Evolutionary conservation across 164 flowering plant species (phyloP).

Genomic region (Nelumbo lutea): DNA sequence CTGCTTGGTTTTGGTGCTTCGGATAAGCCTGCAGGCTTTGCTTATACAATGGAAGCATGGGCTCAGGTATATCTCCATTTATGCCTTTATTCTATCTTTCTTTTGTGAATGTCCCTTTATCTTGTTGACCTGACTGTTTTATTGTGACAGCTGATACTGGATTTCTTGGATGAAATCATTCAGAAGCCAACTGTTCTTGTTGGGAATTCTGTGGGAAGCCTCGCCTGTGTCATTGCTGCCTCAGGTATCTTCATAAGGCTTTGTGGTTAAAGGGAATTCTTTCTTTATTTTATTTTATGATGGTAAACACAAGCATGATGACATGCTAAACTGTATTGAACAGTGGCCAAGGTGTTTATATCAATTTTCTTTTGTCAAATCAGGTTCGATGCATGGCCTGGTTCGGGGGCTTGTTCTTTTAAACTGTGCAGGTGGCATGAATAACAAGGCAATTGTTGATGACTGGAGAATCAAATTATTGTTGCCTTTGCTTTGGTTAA

Average conservation of each 20-base stretch:
- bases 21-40: constrained; percentile 72
- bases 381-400: constrained; percentile 40
- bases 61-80: constrained; percentile 47
- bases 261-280: not conserved
- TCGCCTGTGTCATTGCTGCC: constrained; percentile 91
- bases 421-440: constrained; percentile 97
- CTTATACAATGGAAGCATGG: constrained; percentile 88
- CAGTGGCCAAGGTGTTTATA: not conserved
- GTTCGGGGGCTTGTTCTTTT: constrained; percentile 76
- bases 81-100: not conserved
- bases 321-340: not conserved
- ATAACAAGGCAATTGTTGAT: constrained; percentile 94
- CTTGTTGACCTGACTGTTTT: constrained; percentile 2
- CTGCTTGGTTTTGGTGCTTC: constrained; percentile 91
- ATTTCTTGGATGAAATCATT: constrained; percentile 69
- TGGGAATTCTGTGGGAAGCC: constrained; percentile 95
- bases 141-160: constrained; percentile 60
- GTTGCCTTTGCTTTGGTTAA: constrained; percentile 70
- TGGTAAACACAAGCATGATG: not conserved
- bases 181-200: constrained; percentile 71
- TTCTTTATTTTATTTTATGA: not conserved
- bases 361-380: constrained; percentile 7
- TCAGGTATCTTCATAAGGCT: constrained; percentile 41
- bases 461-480: constrained; percentile 95
- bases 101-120: not conserved